A percentile compares a stretch with the other conserved stretches of the same genome.
Evolutionary conservation across 306 rosid species (phyloP).

Genomic region (Astragalus membranaceus): DNA sequence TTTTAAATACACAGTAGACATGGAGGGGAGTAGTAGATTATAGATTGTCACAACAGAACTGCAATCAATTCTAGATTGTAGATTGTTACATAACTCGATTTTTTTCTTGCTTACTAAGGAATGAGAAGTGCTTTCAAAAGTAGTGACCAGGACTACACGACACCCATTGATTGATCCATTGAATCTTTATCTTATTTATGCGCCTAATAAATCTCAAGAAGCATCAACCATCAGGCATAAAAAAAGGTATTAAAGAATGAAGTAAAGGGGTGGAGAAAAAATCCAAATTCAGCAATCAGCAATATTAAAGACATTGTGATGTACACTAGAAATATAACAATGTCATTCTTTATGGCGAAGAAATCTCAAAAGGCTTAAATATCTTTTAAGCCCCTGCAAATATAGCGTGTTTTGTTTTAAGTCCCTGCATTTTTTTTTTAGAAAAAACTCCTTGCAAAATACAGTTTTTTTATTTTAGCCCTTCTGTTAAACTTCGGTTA

Average conservation of each 20-base stretch:
- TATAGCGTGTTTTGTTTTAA: too few species aligned
- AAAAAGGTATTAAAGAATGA: background rate
- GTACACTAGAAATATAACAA: background rate
- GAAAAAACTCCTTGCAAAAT: too few species aligned
- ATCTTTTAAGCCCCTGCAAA: too few species aligned
- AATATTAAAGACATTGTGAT: conserved; percentile 8
- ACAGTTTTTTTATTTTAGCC: too few species aligned
- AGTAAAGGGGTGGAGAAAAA: background rate
- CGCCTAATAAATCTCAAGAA: conserved; percentile 3
- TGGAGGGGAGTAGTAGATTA: too few species aligned
- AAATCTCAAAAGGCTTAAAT: too few species aligned
- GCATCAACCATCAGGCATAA: background rate
- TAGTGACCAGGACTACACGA: background rate
- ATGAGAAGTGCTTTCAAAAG: conserved; percentile 27
- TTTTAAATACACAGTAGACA: too few species aligned
- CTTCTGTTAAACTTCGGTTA: too few species aligned
- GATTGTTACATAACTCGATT: background rate
- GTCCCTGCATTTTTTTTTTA: too few species aligned
- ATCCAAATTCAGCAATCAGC: background rate
- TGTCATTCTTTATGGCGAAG: background rate
- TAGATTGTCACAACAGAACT: too few species aligned
- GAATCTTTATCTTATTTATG: background rate
- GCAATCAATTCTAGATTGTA: background rate
- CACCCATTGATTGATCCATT: conserved; percentile 9
- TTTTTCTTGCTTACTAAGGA: conserved; percentile 24